phyloP scores from a whole-genome alignment of 331 rosid species.

The Saraca asoca region DNA sequence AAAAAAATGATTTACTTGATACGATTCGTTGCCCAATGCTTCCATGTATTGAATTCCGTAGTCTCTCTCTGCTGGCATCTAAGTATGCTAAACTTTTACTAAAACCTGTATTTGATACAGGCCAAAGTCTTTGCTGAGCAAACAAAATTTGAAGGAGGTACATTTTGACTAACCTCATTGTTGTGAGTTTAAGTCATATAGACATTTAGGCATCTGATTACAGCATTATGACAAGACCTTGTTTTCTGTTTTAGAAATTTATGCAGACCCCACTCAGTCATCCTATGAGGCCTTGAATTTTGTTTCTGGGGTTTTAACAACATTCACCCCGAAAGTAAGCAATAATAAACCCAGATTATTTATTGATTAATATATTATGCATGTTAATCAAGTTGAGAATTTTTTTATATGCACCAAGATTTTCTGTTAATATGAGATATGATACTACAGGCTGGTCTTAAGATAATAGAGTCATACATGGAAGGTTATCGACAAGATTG shows the following conservation, averaged over 20 bases:
- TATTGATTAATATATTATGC: not conserved
- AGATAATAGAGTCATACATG: constrained; percentile 73
- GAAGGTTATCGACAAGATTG: constrained; percentile 93
- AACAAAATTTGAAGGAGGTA: constrained; percentile 90
- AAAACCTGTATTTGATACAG: constrained; percentile 43
- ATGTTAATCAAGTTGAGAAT: constrained; percentile 21
- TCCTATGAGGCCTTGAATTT: constrained; percentile 77
- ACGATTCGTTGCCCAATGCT: constrained; percentile 11
- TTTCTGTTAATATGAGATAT: constrained; percentile 35
- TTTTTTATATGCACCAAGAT: constrained; percentile 19
- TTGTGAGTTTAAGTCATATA: constrained; percentile 17
- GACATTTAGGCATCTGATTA: constrained; percentile 7
- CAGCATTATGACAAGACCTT: constrained; percentile 33
- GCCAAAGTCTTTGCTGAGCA: constrained; percentile 71
- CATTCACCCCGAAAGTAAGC: constrained; percentile 88
- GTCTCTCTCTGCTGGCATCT: constrained; percentile 9
- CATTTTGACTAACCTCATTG: constrained; percentile 26
- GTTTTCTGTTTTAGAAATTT: constrained; percentile 63
- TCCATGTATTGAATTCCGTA: constrained; percentile 8
- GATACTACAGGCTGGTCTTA: constrained; percentile 71
- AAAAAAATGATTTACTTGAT: not conserved
- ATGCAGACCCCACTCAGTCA: constrained; percentile 79
- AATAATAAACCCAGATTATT: not conserved
- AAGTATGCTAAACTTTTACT: constrained; percentile 20
- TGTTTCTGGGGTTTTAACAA: constrained; percentile 72